Base-by-base conservation (phyloP, 163 green algal species). In the Scenedesmus sp. region DNA sequence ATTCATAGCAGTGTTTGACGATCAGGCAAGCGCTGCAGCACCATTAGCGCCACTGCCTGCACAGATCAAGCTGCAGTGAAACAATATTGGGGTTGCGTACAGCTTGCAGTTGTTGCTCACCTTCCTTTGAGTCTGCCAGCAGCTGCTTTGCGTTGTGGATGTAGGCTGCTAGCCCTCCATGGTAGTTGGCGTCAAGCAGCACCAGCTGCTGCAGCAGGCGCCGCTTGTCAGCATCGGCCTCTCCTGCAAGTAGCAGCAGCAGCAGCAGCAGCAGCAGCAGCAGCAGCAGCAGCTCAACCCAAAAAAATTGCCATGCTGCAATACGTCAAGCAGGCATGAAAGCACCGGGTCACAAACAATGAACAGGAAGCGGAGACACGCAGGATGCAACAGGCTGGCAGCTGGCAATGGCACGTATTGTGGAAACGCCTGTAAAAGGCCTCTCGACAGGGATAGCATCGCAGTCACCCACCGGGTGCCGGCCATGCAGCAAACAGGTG, bases 71-170 rank as follows among this genome's bases (percentile, higher is more conserved):
- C 10, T 73, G 10, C 10, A n/a, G 64, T 73, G 12, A 73, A 73
- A 73, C 18, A 73, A 0, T 5, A 73, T 18, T 73, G 64, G 10
- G 20, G 9, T n/a, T 7, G 9, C 46, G 79, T n/a, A 85, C 9
- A n/a, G 13, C 5, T 13, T n/a, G 2, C 12, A 23, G 8, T n/a
- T 18, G 20, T 26, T 18, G 18, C 94, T 77, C 89, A 97, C 96
- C 98, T 62, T 97, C 96, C 85, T 95, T 96, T 7, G 97, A 98
- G 46, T 99, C 97, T 34, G 94, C 67, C 26, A 99, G 95, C 86
- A 99, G 97, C 52, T 95, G 83, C 64, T 94, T 94, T 4, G 98
- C 98, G 88, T 99, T 99, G 23, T 62, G 4, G 16, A 99, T 96
- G 93, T 99, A 99, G 1, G 94, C 92, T 3, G 77, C 15, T 9